A percentile compares a stretch with the other conserved stretches of the same genome.
phyloP scores from a whole-genome alignment of 768 basidiomycete genomes.

The Russula sp. region DNA sequence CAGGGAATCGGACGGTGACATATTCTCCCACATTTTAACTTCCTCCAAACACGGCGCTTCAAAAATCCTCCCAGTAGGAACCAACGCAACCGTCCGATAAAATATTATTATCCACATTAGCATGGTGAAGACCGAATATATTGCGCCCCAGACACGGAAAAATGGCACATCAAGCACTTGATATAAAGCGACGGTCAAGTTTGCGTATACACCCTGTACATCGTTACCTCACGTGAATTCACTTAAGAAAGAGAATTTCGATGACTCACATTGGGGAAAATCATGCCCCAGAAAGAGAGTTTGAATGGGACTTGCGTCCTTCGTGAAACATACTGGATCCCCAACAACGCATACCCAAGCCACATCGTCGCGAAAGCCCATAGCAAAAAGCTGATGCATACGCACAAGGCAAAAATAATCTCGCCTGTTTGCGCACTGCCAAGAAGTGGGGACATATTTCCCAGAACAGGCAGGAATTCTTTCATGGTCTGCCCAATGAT shows the following conservation, averaged over 20 bases:
- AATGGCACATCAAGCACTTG: conserved; percentile 45
- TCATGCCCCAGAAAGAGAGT: conserved; percentile 58
- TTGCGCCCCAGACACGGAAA: conserved; percentile 53
- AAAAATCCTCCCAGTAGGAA: conserved; percentile 38
- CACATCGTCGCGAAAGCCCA: conserved; percentile 64
- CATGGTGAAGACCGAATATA: conserved; percentile 46
- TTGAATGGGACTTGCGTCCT: conserved; percentile 44
- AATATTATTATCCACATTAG: conserved; percentile 49
- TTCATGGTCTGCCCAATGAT: conserved; percentile 49
- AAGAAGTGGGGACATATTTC: conserved; percentile 35
- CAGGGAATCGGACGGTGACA: too few relatives aligned
- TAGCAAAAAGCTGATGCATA: conserved; percentile 45
- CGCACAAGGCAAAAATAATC: conserved; percentile 41
- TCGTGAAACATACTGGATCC: conserved; percentile 39
- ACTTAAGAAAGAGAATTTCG: not conserved
- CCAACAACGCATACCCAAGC: conserved; percentile 51
- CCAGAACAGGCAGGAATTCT: conserved; percentile 33
- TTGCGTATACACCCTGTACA: conserved; percentile 59
- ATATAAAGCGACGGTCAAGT: conserved; percentile 50
- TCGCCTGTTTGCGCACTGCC: conserved; percentile 32
- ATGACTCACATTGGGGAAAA: conserved; percentile 62
- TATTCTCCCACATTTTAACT: not conserved
- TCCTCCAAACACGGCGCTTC: conserved; percentile 39
- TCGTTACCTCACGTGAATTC: not conserved
- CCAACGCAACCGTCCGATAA: conserved; percentile 35